Percentiles rank a stretch among this genome's conserved stretches.
Evolutionary conservation across 2,329 filamentous ascomycete genomes (phyloP).

Genomic region (Paracoccidioides brasiliensis): DNA sequence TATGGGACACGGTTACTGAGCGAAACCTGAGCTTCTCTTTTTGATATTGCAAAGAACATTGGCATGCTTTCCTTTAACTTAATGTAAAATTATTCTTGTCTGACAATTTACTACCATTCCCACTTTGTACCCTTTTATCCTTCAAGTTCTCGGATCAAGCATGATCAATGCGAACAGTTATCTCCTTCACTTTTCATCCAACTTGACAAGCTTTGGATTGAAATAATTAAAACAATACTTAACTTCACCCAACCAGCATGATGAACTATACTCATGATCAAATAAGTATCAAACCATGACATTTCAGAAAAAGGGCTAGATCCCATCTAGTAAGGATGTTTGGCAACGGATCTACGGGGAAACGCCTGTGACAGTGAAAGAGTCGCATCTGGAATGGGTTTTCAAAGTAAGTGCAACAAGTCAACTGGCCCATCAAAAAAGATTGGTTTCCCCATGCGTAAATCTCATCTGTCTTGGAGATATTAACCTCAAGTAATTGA

Average conservation of each 20-base stretch:
- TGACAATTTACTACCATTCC: too few species aligned
- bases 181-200: background rate
- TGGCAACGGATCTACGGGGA: background rate
- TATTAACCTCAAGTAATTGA: too few species aligned
- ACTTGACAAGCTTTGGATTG: background rate
- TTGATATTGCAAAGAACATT: background rate
- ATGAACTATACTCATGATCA: background rate
- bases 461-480: too few species aligned
- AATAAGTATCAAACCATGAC: background rate
- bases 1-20: background rate
- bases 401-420: too few species aligned
- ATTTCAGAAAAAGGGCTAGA: background rate
- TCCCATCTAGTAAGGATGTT: background rate
- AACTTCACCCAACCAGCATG: background rate
- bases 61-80: background rate
- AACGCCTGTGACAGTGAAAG: background rate
- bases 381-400: background rate
- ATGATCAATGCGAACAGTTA: too few species aligned
- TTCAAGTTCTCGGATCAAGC: too few species aligned
- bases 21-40: background rate
- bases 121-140: too few species aligned
- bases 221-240: background rate
- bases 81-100: background rate
- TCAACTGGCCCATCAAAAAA: too few species aligned
- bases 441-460: too few species aligned